Conservation (phyloP, 2,329 filamentous ascomycete species). For the Aspergillus felis region DNA sequence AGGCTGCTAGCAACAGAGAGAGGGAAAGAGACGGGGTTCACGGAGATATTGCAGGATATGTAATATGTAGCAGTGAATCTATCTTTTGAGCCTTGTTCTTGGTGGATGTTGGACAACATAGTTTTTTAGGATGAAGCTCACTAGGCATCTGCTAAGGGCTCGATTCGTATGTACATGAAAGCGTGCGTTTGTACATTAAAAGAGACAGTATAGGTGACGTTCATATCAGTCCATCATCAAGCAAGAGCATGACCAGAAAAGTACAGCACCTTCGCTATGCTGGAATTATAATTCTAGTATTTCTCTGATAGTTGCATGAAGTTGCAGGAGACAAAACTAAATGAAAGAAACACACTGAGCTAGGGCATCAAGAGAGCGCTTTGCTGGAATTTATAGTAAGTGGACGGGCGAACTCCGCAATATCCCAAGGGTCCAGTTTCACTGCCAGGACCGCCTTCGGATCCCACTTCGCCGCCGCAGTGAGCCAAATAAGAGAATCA, state of each 20-base stretch:
- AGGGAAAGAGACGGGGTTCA: constrained; percentile 55
- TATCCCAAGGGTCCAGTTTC: not conserved
- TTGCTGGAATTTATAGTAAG: not conserved
- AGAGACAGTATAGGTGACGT: not conserved
- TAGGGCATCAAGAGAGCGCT: not conserved
- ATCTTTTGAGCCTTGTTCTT: not conserved
- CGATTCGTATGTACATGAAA: not conserved
- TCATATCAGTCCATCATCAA: not conserved
- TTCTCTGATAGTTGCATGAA: not conserved
- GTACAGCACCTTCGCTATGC: not conserved
- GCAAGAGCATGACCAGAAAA: not conserved
- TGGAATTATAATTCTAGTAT: not conserved
- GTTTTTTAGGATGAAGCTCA: not conserved
- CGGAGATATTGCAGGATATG: constrained; percentile 46
- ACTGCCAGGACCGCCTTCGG: constrained; percentile 9
- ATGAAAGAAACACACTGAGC: not conserved
- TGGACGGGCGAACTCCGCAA: not conserved
- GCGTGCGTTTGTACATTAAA: not conserved
- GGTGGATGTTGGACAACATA: not conserved
- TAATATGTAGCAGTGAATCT: not conserved
- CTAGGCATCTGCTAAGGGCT: not conserved
- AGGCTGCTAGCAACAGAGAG: constrained; percentile 31
- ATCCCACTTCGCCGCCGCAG: constrained; percentile 13
- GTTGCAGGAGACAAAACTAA: not conserved
- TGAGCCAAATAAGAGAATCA: not conserved